phyloP scores from a whole-genome alignment of 495 filamentous ascomycete genomes.

The Neurospora hispaniola region DNA sequence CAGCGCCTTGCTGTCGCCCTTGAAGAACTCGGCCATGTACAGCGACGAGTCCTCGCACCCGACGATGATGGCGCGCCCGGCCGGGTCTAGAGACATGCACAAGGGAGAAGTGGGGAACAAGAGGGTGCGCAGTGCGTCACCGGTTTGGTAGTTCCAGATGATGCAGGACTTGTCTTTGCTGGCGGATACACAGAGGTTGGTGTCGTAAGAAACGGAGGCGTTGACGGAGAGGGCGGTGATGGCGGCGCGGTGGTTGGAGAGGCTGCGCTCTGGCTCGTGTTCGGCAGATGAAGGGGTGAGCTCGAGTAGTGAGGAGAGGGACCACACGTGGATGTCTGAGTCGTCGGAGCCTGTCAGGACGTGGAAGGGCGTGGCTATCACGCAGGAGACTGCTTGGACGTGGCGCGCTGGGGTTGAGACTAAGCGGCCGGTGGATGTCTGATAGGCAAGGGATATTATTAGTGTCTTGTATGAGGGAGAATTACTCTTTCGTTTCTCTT shows the following conservation, averaged over 20 bases:
- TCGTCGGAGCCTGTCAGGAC: slow-evolving; percentile 82
- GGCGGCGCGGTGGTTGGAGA: slow-evolving; percentile 70
- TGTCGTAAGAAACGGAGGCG: slow-evolving; percentile 49
- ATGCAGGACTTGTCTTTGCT: slow-evolving; percentile 74
- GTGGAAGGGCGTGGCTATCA: slow-evolving; percentile 64
- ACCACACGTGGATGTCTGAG: slow-evolving; percentile 86
- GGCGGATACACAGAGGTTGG: slow-evolving; percentile 66
- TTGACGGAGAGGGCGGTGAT: slow-evolving; percentile 61
- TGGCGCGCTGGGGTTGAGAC: slow-evolving; percentile 80
- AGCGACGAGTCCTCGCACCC: slow-evolving; percentile 77
- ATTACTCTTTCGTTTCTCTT: neutral
- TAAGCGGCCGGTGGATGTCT: slow-evolving; percentile 79
- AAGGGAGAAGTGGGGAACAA: slow-evolving; percentile 62
- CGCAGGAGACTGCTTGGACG: slow-evolving; percentile 70
- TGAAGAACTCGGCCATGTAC: slow-evolving; percentile 68
- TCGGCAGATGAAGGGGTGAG: slow-evolving; percentile 36
- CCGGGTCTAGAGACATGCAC: slow-evolving; percentile 70
- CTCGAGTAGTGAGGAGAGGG: slow-evolving; percentile 58
- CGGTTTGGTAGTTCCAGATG: slow-evolving; percentile 81
- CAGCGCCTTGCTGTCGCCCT: slow-evolving; percentile 36
- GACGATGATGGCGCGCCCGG: slow-evolving; percentile 69
- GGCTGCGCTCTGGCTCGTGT: slow-evolving; percentile 50
- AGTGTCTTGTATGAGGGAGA: neutral
- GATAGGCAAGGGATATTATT: neutral
- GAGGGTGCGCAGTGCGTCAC: slow-evolving; percentile 63